Percentiles rank a stretch among this genome's conserved stretches.
These are phyloP conservation scores for Amylocarpus encephaloides DNA, from an alignment of 2,329 filamentous ascomycete genomes.

Conservation along the genomic window DNA sequence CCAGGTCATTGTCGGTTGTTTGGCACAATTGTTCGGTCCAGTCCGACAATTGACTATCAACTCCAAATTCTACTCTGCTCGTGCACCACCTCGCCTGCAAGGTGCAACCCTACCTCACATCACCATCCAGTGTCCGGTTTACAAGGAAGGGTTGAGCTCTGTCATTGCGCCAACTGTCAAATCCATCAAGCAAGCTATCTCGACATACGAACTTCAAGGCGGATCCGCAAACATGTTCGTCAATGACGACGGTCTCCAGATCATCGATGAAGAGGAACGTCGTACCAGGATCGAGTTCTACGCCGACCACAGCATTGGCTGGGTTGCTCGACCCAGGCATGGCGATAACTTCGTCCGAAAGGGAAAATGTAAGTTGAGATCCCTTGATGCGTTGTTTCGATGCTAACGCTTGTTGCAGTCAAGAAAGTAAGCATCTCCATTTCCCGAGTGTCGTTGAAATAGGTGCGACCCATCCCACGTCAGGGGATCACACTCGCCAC, in stretches of 20 bases:
- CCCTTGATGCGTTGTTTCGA: not conserved
- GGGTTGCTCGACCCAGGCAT: slow-evolving; percentile 60
- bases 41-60: slow-evolving; percentile 67
- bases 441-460: not conserved
- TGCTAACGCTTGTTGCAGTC: slow-evolving; percentile 23
- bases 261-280: slow-evolving; percentile 56
- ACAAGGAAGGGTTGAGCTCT: slow-evolving; percentile 71
- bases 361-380: slow-evolving; percentile 43
- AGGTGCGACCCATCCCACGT: no score
- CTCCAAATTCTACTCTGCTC: slow-evolving; percentile 76
- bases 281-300: slow-evolving; percentile 61
- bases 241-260: slow-evolving; percentile 69
- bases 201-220: slow-evolving; percentile 69
- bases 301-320: slow-evolving; percentile 62
- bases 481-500: not conserved
- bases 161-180: slow-evolving; percentile 74
- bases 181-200: slow-evolving; percentile 72
- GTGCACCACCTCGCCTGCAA: slow-evolving; percentile 57
- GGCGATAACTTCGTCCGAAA: slow-evolving; percentile 55
- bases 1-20: slow-evolving; percentile 69
- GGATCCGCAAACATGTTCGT: slow-evolving; percentile 74
- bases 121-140: slow-evolving; percentile 81
- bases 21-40: slow-evolving; percentile 71
- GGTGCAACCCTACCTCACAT: slow-evolving; percentile 57
- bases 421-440: slow-evolving; percentile 33